Evolutionary conservation across 2,329 filamentous ascomycete genomes (phyloP).

Genomic region (Colletotrichum incanum): DNA sequence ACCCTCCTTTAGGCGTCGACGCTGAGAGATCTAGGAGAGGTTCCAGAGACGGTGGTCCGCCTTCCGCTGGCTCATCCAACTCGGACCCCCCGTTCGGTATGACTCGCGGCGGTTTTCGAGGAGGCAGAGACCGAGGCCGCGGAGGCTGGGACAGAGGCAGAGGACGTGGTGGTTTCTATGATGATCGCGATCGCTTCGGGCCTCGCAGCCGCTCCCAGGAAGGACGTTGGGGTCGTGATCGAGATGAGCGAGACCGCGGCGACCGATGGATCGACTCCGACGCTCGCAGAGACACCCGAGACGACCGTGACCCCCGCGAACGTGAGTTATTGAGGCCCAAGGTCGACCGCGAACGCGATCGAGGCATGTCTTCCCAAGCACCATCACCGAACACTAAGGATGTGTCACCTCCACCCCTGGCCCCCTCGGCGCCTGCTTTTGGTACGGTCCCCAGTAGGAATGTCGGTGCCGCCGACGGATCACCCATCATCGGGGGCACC

Average conservation of each 20-base stretch:
- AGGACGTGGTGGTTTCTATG: slow-evolving; percentile 67
- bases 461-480: slow-evolving; percentile 51
- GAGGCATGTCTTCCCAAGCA: slow-evolving; percentile 62
- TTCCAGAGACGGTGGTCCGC: slow-evolving; percentile 79
- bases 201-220: slow-evolving; percentile 77
- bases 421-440: slow-evolving; percentile 72
- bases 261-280: slow-evolving; percentile 61
- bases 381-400: slow-evolving; percentile 63
- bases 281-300: slow-evolving; percentile 60
- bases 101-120: slow-evolving; percentile 69
- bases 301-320: slow-evolving; percentile 64
- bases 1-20: slow-evolving; percentile 75
- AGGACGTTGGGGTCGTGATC: slow-evolving; percentile 71
- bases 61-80: slow-evolving; percentile 79
- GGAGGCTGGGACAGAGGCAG: slow-evolving; percentile 67
- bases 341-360: slow-evolving; percentile 58
- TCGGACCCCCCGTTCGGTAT: slow-evolving; percentile 76
- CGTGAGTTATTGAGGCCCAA: slow-evolving; percentile 66
- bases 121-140: slow-evolving; percentile 65
- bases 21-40: slow-evolving; percentile 77
- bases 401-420: slow-evolving; percentile 70
- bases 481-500: slow-evolving; percentile 50
- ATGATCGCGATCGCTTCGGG: slow-evolving; percentile 70
- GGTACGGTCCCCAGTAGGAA: slow-evolving; percentile 68
- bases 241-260: slow-evolving; percentile 68